These are phyloP conservation scores for Carex sylvatica DNA, from an alignment of 202 grass and related monocot genomes.

Conservation along the genomic window DNA sequence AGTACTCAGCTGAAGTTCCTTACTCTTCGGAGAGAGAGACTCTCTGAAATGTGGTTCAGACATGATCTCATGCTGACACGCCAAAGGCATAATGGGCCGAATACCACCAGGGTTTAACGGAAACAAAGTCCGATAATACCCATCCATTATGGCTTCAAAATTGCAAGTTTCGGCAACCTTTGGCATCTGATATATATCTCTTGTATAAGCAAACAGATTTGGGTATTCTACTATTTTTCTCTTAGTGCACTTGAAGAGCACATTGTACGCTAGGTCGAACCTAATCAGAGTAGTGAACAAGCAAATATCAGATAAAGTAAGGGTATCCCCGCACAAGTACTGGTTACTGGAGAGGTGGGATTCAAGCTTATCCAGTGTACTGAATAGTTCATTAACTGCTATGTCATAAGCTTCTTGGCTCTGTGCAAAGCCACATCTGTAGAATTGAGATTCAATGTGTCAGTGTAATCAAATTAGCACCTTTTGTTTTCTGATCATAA, in stretches of 20 bases:
- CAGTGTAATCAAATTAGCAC: neutral
- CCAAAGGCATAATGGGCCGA: slow-evolving; percentile 49
- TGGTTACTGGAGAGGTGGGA: slow-evolving; percentile 50
- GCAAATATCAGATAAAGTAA: slow-evolving; percentile 88
- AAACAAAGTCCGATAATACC: slow-evolving; percentile 78
- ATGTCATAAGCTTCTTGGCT: slow-evolving; percentile 75
- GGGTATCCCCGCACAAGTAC: slow-evolving; percentile 59
- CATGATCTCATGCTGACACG: slow-evolving; percentile 42
- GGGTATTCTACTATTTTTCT: slow-evolving; percentile 78
- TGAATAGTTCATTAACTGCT: slow-evolving; percentile 62
- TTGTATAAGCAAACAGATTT: slow-evolving; percentile 70
- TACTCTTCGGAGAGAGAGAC: slow-evolving; percentile 31
- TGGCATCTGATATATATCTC: slow-evolving; percentile 90
- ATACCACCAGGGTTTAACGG: slow-evolving; percentile 82
- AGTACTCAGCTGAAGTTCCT: slow-evolving; percentile 31
- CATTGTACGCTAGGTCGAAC: slow-evolving; percentile 80
- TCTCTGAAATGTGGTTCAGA: slow-evolving; percentile 64
- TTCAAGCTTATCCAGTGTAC: slow-evolving; percentile 58
- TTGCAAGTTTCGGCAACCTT: slow-evolving; percentile 70
- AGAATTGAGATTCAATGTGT: neutral
- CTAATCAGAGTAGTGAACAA: slow-evolving; percentile 87
- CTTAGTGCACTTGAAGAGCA: slow-evolving; percentile 85
- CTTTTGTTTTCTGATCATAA: neutral
- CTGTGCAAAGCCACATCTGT: slow-evolving; percentile 91
- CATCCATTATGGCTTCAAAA: slow-evolving; percentile 68